phyloP scores from a whole-genome alignment of 805 yeast genomes.

The Vanderwaltozyma tropicalis region DNA sequence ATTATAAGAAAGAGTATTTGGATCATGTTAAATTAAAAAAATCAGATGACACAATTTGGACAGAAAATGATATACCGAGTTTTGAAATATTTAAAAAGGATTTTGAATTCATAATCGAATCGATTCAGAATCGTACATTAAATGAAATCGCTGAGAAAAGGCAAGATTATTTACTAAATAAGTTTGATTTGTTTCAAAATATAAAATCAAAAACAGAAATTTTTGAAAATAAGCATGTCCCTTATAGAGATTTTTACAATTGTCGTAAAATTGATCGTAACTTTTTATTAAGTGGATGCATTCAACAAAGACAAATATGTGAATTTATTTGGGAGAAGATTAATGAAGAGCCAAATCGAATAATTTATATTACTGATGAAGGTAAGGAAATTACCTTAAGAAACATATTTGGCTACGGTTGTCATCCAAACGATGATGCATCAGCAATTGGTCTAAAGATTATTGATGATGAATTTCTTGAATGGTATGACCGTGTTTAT shows the following conservation, averaged over 20 bases:
- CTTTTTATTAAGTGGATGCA: slow-evolving; percentile 20
- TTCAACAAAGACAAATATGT: slow-evolving; percentile 24
- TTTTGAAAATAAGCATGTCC: slow-evolving; percentile 29
- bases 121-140: slow-evolving; percentile 10
- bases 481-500: slow-evolving; percentile 17
- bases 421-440: slow-evolving; percentile 6
- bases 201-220: slow-evolving; percentile 29
- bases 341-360: slow-evolving; percentile 28
- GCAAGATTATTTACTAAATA: slow-evolving; percentile 24
- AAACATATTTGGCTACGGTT: slow-evolving; percentile 14
- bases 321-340: slow-evolving; percentile 32
- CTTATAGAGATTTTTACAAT: slow-evolving; percentile 65
- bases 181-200: slow-evolving; percentile 29
- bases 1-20: slow-evolving; percentile 15
- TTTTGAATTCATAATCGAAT: slow-evolving; percentile 17
- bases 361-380: slow-evolving; percentile 20
- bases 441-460: slow-evolving; percentile 23
- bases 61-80: slow-evolving; percentile 15
- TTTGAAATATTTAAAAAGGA: slow-evolving; percentile 27
- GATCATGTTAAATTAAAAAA: background rate
- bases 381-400: slow-evolving; percentile 18
- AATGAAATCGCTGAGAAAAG: slow-evolving; percentile 21
- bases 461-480: slow-evolving; percentile 22
- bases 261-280: slow-evolving; percentile 78
- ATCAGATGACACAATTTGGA: background rate